These are phyloP conservation scores for Ajuga chamaepitys DNA, from an alignment of 257 asterid species.

Conservation along the genomic window DNA sequence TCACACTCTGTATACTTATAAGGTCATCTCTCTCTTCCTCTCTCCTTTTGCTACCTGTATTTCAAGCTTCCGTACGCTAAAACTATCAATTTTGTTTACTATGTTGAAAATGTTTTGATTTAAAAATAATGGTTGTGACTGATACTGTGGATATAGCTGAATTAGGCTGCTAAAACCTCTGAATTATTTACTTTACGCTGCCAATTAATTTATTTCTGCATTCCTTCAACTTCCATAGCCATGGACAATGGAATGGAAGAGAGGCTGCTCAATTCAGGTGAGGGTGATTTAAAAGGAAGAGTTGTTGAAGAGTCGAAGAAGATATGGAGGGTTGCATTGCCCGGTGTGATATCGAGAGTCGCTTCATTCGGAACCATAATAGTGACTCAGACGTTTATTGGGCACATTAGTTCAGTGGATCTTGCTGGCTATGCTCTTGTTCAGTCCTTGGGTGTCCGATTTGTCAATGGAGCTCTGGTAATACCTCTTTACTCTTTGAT, in stretches of 20 bases:
- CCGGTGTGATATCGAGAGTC: slow-evolving; percentile 62
- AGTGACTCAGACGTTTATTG: slow-evolving; percentile 69
- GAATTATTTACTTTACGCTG: neutral
- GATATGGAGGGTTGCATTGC: slow-evolving; percentile 90
- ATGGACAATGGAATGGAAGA: slow-evolving; percentile 39
- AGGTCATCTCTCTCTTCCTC: too few relatives aligned
- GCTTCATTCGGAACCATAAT: slow-evolving; percentile 57
- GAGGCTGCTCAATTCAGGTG: slow-evolving; percentile 39
- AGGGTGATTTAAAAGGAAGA: slow-evolving; percentile 36
- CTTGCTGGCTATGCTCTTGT: slow-evolving; percentile 80
- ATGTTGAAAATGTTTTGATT: neutral
- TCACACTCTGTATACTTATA: neutral
- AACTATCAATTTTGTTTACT: too few relatives aligned
- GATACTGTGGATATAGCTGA: too few relatives aligned
- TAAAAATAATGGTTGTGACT: neutral
- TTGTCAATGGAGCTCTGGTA: slow-evolving; percentile 70
- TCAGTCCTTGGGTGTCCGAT: slow-evolving; percentile 65
- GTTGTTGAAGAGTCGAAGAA: slow-evolving; percentile 56
- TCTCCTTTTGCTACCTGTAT: too few relatives aligned
- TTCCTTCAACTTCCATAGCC: slow-evolving; percentile 9
- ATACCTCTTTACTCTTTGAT: neutral
- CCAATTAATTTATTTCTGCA: neutral
- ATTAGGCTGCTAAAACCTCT: neutral
- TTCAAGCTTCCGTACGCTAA: neutral
- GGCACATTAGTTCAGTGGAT: slow-evolving; percentile 50